Conservation (phyloP, 169 alveolate genomes). For the Eimeria mitis region DNA sequence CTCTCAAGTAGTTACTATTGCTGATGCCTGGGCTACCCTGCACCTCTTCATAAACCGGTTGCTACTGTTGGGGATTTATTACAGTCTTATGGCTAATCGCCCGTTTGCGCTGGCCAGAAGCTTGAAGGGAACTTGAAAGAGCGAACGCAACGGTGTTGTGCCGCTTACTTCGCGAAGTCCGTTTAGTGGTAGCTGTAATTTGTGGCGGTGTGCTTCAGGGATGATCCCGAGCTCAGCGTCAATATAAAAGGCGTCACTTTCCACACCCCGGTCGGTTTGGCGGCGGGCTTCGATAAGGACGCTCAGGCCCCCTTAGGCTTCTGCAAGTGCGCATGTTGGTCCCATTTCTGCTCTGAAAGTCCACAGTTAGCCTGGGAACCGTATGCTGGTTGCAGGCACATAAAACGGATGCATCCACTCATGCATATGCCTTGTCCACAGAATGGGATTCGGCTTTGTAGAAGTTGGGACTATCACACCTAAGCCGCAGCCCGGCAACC, state of each 20-base stretch:
- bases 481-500: constrained; percentile 91
- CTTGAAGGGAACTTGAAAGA: neutral
- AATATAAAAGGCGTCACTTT: constrained; percentile 76
- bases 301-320: constrained; percentile 88
- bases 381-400: neutral
- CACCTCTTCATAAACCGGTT: neutral
- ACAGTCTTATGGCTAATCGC: neutral
- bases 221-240: constrained; percentile 66
- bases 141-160: neutral
- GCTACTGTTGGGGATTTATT: neutral
- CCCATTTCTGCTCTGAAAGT: neutral
- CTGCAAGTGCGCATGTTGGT: constrained; percentile 50
- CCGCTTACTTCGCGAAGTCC: neutral
- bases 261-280: constrained; percentile 88
- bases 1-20: neutral
- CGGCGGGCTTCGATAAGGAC: constrained; percentile 94
- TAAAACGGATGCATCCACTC: neutral
- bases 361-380: neutral
- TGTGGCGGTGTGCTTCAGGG: constrained; percentile 47
- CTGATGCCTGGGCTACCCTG: neutral
- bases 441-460: constrained; percentile 92
- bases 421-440: constrained; percentile 47
- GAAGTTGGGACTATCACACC: constrained; percentile 93
- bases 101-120: neutral
- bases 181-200: neutral